A percentile compares a stretch with the other conserved stretches of the same genome.
phyloP scores from a whole-genome alignment of 345 rosid species.

The Nephelium lappaceum region DNA sequence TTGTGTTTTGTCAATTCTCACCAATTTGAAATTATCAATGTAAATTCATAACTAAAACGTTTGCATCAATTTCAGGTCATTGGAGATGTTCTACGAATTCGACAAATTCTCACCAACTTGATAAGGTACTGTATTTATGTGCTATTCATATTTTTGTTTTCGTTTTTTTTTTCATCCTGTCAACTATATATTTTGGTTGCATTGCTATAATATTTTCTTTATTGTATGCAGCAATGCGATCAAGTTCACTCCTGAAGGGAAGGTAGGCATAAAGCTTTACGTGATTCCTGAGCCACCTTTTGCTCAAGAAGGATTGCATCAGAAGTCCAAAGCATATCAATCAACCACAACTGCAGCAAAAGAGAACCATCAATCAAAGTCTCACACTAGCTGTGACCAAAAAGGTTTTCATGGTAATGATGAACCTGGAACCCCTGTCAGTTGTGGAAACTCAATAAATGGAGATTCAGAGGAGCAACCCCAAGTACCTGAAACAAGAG shows the following conservation, averaged over 20 bases:
- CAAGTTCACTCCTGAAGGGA: slow-evolving; percentile 94
- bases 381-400: slow-evolving; percentile 31
- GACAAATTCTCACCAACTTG: slow-evolving; percentile 96
- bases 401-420: slow-evolving; percentile 27
- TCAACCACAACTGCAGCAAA: slow-evolving; percentile 27
- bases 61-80: slow-evolving; percentile 54
- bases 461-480: slow-evolving; percentile 41
- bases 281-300: slow-evolving; percentile 69
- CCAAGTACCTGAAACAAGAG: slow-evolving; percentile 49
- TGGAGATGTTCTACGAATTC: slow-evolving; percentile 94
- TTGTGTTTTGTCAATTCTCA: not conserved
- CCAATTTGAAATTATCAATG: not conserved
- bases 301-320: slow-evolving; percentile 42
- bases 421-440: slow-evolving; percentile 34
- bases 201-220: not conserved
- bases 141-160: not conserved
- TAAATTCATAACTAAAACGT: not conserved
- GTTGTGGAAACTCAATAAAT: slow-evolving; percentile 30
- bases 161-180: not conserved
- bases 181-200: not conserved
- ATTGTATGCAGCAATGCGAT: slow-evolving; percentile 73
- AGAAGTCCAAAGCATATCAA: slow-evolving; percentile 31
- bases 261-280: slow-evolving; percentile 77
- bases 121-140: slow-evolving; percentile 56
- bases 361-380: slow-evolving; percentile 31